Evolutionary conservation across 495 filamentous ascomycete genomes (phyloP).

Genomic region (Tricharina praecox): DNA sequence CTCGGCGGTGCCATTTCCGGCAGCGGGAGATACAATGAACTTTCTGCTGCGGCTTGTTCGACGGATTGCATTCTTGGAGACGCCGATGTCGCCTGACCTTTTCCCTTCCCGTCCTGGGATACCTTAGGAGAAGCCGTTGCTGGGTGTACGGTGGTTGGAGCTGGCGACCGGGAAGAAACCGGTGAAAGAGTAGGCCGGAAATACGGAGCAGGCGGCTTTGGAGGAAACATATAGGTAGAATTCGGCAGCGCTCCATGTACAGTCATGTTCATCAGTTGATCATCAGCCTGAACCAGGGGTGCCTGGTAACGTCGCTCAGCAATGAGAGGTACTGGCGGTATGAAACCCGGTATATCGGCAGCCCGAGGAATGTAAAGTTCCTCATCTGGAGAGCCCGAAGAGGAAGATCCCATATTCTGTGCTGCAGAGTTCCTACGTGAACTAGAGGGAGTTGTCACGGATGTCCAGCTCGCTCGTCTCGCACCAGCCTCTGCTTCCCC

Average conservation of each 20-base stretch:
- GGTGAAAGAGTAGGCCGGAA: conserved; percentile 20
- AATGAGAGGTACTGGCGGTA: no score
- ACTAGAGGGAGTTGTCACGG: no score
- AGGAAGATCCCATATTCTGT: not conserved
- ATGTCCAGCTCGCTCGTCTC: conserved; percentile 3
- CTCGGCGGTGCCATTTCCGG: not conserved
- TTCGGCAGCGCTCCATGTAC: no score
- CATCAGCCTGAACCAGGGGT: no score
- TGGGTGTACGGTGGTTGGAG: conserved; percentile 11
- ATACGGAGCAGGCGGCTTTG: conserved; percentile 7
- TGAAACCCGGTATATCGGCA: conserved; percentile 2
- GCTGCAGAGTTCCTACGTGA: not conserved
- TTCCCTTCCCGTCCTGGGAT: conserved; percentile 25
- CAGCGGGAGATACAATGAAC: conserved; percentile 5
- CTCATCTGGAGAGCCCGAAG: conserved; percentile 1
- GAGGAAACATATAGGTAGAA: conserved; percentile 12
- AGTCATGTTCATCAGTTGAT: no score
- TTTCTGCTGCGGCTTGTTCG: not conserved
- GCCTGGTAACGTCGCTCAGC: no score
- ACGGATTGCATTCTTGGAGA: conserved; percentile 3
- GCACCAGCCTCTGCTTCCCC: conserved; percentile 6
- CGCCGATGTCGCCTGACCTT: not conserved
- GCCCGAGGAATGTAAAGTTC: not conserved
- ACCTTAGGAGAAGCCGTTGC: conserved; percentile 23
- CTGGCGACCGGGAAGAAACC: conserved; percentile 18